These are phyloP conservation scores for Acer negundo DNA, from an alignment of 345 rosid species.

Conservation along the genomic window DNA sequence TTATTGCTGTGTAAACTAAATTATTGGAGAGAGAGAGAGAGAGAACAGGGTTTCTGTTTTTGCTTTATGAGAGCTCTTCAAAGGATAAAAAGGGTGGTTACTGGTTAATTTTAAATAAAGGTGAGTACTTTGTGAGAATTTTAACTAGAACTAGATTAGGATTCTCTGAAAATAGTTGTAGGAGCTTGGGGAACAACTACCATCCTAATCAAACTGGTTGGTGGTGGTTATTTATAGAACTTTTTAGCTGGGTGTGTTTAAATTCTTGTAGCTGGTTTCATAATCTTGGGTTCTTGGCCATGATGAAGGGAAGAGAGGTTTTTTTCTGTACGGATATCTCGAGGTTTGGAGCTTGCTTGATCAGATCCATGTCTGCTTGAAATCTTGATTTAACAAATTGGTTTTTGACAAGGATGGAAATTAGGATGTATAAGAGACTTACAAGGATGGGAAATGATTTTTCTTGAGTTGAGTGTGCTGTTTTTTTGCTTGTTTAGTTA, in stretches of 20 bases:
- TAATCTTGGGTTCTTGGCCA: neutral
- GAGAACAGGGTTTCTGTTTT: neutral
- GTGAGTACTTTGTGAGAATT: constrained; percentile 9
- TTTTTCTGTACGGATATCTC: neutral
- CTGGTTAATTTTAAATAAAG: constrained; percentile 15
- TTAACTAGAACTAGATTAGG: neutral
- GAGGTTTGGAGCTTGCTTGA: constrained; percentile 13
- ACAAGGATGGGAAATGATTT: constrained; percentile 15
- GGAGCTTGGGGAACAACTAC: constrained; percentile 20
- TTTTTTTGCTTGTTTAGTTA: constrained; percentile 8
- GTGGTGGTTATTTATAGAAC: constrained; percentile 10
- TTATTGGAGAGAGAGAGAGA: constrained; percentile 32
- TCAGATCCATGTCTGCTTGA: neutral
- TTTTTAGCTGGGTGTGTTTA: neutral
- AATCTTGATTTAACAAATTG: constrained; percentile 4
- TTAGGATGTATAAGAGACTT: constrained; percentile 15
- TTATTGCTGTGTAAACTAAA: constrained; percentile 13
- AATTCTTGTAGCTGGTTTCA: constrained; percentile 13
- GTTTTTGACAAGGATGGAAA: constrained; percentile 5
- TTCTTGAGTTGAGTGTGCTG: neutral
- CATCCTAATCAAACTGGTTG: constrained; percentile 6
- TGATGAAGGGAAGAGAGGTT: constrained; percentile 3
- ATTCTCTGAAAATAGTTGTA: neutral
- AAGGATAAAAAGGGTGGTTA: neutral
- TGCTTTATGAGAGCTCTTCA: neutral